phyloP scores from a whole-genome alignment of 2,329 filamentous ascomycete species.

The Alternaria rosae region DNA sequence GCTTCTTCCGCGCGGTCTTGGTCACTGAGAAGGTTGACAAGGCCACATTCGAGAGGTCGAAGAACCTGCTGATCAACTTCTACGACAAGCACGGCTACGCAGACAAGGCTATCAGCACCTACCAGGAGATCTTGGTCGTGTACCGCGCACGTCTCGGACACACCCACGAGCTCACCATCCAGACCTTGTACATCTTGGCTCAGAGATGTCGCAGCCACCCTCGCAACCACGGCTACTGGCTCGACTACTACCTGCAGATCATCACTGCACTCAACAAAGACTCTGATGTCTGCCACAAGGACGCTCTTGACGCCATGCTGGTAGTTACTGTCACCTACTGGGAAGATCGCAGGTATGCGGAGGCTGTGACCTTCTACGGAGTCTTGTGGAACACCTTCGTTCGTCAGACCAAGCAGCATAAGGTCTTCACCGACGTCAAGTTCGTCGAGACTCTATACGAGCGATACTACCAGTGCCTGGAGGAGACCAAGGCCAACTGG shows the following conservation, averaged over 20 bases:
- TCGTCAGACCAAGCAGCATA: slow-evolving; percentile 55
- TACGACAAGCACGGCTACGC: slow-evolving; percentile 51
- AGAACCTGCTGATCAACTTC: slow-evolving; percentile 44
- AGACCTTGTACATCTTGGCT: slow-evolving; percentile 58
- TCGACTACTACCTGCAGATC: slow-evolving; percentile 58
- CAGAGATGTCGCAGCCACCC: slow-evolving; percentile 46
- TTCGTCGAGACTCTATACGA: slow-evolving; percentile 55
- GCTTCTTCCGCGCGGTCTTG: slow-evolving; percentile 50
- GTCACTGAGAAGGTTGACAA: slow-evolving; percentile 39
- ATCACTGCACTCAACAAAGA: slow-evolving; percentile 53
- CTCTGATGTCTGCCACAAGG: slow-evolving; percentile 47
- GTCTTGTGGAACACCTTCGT: slow-evolving; percentile 57
- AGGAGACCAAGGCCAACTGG: slow-evolving; percentile 52
- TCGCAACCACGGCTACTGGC: slow-evolving; percentile 54
- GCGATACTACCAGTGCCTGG: slow-evolving; percentile 55
- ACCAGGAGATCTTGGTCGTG: slow-evolving; percentile 49
- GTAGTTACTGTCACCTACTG: slow-evolving; percentile 56
- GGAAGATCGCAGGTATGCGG: slow-evolving; percentile 49
- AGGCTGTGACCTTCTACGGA: slow-evolving; percentile 53
- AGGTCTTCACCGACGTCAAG: slow-evolving; percentile 50
- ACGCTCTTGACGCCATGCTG: slow-evolving; percentile 52
- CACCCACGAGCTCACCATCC: slow-evolving; percentile 55
- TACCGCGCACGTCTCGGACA: slow-evolving; percentile 41
- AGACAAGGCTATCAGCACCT: slow-evolving; percentile 47
- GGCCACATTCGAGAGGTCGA: slow-evolving; percentile 45